These are phyloP conservation scores for Oryza rufipogon DNA, from an alignment of 176 grass and related monocot genomes.

Conservation along the genomic window DNA sequence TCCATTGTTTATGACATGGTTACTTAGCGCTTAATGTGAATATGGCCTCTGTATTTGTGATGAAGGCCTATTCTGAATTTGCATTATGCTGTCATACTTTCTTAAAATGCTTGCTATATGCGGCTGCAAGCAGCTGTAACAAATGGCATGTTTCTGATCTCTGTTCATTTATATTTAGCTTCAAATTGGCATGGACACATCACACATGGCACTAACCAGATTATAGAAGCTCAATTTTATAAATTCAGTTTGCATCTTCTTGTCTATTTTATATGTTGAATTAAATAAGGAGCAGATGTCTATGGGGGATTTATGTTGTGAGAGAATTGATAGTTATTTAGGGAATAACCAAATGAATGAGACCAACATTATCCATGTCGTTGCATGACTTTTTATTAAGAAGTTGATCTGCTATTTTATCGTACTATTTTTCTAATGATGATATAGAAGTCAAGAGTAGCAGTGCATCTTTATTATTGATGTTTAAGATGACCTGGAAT, in stretches of 20 bases:
- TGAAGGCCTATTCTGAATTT: neutral
- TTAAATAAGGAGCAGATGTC: neutral
- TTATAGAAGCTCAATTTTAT: neutral
- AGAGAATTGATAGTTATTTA: neutral
- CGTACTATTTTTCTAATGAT: neutral
- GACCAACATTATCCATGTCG: conserved; percentile 1
- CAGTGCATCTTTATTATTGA: neutral
- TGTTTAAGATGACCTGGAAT: neutral
- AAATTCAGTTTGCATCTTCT: conserved; percentile 6
- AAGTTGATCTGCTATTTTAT: neutral
- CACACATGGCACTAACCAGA: conserved; percentile 6
- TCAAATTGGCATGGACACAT: neutral
- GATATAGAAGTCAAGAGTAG: neutral
- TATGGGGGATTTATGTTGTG: neutral
- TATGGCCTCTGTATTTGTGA: neutral
- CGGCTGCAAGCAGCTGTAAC: neutral
- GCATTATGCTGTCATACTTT: neutral
- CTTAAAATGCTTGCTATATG: neutral
- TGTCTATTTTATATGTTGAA: neutral
- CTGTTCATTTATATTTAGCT: conserved; percentile 30
- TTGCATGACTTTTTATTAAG: neutral
- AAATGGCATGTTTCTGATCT: neutral
- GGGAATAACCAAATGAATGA: neutral
- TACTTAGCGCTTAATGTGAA: conserved; percentile 4
- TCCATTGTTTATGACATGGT: conserved; percentile 18